These are phyloP conservation scores for Emmonsia crescens DNA, from an alignment of 2,329 filamentous ascomycete species.

Conservation along the genomic window DNA sequence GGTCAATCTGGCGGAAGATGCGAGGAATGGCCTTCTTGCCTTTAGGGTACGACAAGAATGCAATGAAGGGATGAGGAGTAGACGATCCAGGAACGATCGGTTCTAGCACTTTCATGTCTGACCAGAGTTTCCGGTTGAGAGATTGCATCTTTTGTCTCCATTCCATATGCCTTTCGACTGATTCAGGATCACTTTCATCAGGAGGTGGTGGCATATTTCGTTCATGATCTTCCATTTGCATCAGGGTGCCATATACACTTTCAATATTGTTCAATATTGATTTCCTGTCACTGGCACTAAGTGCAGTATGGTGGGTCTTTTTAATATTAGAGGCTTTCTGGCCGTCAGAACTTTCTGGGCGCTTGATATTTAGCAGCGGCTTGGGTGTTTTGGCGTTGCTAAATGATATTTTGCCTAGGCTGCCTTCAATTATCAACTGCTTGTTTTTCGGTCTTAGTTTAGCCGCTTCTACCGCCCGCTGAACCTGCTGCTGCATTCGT, in stretches of 20 bases:
- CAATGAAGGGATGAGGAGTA: constrained; percentile 79
- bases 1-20: constrained; percentile 84
- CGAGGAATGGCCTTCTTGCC: constrained; percentile 93
- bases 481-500: constrained; percentile 98
- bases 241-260: constrained; percentile 72
- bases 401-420: constrained; percentile 94
- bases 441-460: constrained; percentile 98
- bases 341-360: constrained; percentile 58
- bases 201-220: constrained; percentile 63
- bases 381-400: constrained; percentile 98
- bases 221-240: constrained; percentile 90
- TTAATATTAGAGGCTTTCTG: constrained; percentile 35
- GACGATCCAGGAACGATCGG: constrained; percentile 66
- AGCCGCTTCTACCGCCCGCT: constrained; percentile 89
- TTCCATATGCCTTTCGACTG: constrained; percentile 63
- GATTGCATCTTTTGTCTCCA: constrained; percentile 62
- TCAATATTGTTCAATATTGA: constrained; percentile 78
- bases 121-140: constrained; percentile 77
- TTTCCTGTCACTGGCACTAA: constrained; percentile 65
- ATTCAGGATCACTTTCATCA: constrained; percentile 54
- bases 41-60: constrained; percentile 86
- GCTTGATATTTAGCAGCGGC: constrained; percentile 89
- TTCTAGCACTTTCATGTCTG: constrained; percentile 81
- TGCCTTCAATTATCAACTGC: constrained; percentile 90
- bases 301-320: constrained; percentile 35